A percentile compares a stretch with the other conserved stretches of the same genome.
These are phyloP conservation scores for Sphaerulina populicola DNA, from an alignment of 2,329 filamentous ascomycete genomes.

Conservation along the genomic window DNA sequence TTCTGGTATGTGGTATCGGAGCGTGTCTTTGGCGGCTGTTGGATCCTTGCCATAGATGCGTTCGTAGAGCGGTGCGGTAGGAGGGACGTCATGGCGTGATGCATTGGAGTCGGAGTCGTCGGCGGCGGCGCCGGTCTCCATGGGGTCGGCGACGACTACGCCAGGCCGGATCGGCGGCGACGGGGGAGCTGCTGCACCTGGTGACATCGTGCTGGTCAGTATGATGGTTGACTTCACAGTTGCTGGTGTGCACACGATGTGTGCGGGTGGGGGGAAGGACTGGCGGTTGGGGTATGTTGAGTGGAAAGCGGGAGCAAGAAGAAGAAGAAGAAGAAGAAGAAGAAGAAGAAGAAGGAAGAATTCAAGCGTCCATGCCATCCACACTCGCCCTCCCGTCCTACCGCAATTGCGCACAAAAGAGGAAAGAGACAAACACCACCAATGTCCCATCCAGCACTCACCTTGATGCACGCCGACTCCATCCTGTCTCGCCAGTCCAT, in stretches of 20 bases:
- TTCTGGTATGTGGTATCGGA: conserved; percentile 82
- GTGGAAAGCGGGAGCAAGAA: not conserved
- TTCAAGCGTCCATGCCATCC: too few species aligned
- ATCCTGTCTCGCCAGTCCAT: conserved; percentile 57
- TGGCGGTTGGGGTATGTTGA: not conserved
- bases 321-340: too few species aligned
- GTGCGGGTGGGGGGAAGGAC: too few species aligned
- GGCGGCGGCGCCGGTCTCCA: conserved; percentile 48
- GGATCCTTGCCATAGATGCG: conserved; percentile 82
- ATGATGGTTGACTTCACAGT: not conserved
- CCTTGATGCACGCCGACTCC: conserved; percentile 53
- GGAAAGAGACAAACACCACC: too few species aligned
- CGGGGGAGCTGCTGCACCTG: conserved; percentile 27
- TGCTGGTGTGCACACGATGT: too few species aligned
- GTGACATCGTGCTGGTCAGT: conserved; percentile 9
- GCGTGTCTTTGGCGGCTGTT: conserved; percentile 81
- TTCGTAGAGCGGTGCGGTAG: conserved; percentile 63
- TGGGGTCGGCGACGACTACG: conserved; percentile 37
- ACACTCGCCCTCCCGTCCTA: too few species aligned
- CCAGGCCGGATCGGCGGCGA: conserved; percentile 29
- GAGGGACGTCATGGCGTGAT: conserved; percentile 49
- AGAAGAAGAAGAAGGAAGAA: too few species aligned
- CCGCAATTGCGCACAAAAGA: too few species aligned
- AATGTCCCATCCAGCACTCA: conserved; percentile 27
- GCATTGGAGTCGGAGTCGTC: conserved; percentile 51